phyloP scores from a whole-genome alignment of 2,329 filamentous ascomycete species.

The Colletotrichum tabaci region DNA sequence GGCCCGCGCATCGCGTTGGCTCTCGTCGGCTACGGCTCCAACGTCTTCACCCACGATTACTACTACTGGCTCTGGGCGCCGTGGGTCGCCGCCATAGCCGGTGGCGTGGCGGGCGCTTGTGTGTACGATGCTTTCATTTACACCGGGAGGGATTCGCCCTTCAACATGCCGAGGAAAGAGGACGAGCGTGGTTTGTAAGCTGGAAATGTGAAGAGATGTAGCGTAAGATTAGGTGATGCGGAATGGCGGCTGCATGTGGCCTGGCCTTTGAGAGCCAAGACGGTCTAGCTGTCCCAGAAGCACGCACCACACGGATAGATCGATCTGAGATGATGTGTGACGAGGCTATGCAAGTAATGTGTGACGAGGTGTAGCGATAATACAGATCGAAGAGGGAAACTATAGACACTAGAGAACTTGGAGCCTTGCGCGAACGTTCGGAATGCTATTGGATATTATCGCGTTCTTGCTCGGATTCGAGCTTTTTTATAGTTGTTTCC shows the following conservation, averaged over 20 bases:
- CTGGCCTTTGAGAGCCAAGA: background rate
- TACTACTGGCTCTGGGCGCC: constrained; percentile 53
- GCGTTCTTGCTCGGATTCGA: background rate
- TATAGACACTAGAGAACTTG: background rate
- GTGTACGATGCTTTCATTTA: constrained; percentile 52
- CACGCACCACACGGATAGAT: background rate
- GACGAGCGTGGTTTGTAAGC: background rate
- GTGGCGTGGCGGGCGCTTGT: constrained; percentile 49
- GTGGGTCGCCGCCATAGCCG: constrained; percentile 47
- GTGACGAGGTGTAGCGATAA: background rate
- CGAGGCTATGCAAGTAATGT: background rate
- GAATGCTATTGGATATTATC: background rate
- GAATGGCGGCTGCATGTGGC: background rate
- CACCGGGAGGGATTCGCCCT: constrained; percentile 35
- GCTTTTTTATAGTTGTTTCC: background rate
- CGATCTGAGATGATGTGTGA: background rate
- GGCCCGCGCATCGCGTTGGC: constrained; percentile 52
- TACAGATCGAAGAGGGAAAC: background rate
- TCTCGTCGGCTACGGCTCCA: constrained; percentile 49
- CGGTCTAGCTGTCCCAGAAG: background rate
- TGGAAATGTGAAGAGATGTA: background rate
- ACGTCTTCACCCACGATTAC: constrained; percentile 47
- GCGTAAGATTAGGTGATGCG: too few relatives aligned
- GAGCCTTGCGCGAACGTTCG: too few relatives aligned
- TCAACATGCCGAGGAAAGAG: constrained; percentile 31